Conservation (phyloP, 2,329 filamentous ascomycete genomes). For the Colletotrichum brevisporum region DNA sequence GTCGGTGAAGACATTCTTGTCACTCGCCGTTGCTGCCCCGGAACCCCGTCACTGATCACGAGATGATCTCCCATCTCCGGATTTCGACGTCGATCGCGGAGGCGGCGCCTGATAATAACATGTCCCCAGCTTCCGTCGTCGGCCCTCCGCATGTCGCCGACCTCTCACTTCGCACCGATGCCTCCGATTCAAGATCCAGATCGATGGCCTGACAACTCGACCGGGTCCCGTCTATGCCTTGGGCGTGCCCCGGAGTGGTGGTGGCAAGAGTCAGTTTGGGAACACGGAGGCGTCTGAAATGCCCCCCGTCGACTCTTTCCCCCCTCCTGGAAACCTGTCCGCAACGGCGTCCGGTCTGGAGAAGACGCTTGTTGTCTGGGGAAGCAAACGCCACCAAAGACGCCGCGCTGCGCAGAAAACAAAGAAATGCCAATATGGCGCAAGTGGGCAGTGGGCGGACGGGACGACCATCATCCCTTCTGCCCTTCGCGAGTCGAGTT, state of each 20-base stretch:
- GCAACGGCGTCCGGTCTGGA: constrained; percentile 18
- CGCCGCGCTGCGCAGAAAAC: constrained; percentile 21
- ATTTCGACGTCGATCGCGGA: constrained; percentile 24
- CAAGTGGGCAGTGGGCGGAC: not conserved
- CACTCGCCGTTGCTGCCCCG: constrained; percentile 2
- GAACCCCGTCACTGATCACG: constrained; percentile 14
- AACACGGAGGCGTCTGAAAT: constrained; percentile 36
- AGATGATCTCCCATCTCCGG: constrained; percentile 29
- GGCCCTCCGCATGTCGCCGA: not conserved
- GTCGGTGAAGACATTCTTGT: constrained; percentile 3
- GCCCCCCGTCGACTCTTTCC: not conserved
- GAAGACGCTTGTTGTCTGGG: constrained; percentile 23
- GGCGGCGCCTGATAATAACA: constrained; percentile 17
- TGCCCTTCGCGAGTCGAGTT: not conserved
- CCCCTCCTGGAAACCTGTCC: constrained; percentile 18
- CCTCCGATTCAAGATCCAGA: not conserved
- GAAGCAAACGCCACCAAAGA: constrained; percentile 31
- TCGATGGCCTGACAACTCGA: constrained; percentile 21
- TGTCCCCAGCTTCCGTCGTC: not conserved
- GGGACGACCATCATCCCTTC: constrained; percentile 12
- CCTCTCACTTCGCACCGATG: not conserved
- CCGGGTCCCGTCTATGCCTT: constrained; percentile 3
- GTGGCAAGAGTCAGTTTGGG: constrained; percentile 35
- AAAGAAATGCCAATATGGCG: constrained; percentile 12
- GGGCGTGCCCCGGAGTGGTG: constrained; percentile 4